A percentile compares a stretch with the other conserved stretches of the same genome.
Conservation (phyloP, 2,329 filamentous ascomycete genomes). For the Penicillium sp. region DNA sequence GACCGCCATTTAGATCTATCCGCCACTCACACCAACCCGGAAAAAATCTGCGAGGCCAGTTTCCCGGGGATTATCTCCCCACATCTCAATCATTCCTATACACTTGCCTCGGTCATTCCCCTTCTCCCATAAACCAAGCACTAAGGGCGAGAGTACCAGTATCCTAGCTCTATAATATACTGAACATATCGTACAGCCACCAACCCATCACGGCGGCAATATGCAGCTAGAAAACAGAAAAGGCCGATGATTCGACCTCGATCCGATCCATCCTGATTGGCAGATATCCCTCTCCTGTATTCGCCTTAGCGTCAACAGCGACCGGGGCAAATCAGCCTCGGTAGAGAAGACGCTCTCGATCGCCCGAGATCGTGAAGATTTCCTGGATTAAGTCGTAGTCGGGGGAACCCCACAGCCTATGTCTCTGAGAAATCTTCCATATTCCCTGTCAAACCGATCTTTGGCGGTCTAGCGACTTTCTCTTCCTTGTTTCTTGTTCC, state of each 20-base stretch:
- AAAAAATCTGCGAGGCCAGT: not conserved
- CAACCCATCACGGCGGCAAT: not conserved
- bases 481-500: not conserved
- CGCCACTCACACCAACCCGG: not conserved
- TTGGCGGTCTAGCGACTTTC: not conserved
- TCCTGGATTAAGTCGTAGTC: constrained; percentile 1
- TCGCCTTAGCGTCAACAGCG: not conserved
- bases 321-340: constrained; percentile 5
- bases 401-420: not conserved
- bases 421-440: too few species aligned
- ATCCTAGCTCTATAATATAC: not conserved
- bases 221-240: constrained; percentile 7
- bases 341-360: not conserved
- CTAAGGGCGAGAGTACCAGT: not conserved
- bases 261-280: constrained; percentile 1
- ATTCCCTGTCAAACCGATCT: too few species aligned
- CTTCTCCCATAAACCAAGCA: not conserved
- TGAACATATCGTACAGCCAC: not conserved
- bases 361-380: constrained; percentile 10
- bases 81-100: not conserved
- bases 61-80: constrained; percentile 1
- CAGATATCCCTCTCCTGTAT: not conserved
- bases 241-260: not conserved
- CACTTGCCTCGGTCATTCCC: not conserved
- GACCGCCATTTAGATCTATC: not conserved